Evolutionary conservation across 139 green algal species (phyloP).

Genomic region (Chlorella vulgaris): DNA sequence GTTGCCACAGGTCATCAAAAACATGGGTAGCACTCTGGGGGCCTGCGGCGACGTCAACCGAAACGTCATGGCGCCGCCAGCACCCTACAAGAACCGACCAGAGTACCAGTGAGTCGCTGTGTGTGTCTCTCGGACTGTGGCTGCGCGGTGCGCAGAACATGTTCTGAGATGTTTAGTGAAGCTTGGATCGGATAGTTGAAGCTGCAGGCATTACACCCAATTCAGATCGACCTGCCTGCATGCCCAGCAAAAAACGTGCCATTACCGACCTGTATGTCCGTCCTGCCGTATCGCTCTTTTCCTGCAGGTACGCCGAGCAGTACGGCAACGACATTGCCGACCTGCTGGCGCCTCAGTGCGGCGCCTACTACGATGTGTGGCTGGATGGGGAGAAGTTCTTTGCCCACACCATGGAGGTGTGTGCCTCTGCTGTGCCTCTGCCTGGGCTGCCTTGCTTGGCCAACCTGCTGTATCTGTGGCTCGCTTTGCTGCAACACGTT

Average conservation of each 20-base stretch:
- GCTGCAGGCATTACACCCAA: neutral
- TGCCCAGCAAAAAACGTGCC: too few relatives aligned
- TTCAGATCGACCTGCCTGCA: neutral
- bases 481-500: too few relatives aligned
- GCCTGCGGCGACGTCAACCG: conserved; percentile 98
- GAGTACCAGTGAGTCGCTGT: conserved; percentile 75
- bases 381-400: conserved; percentile 99
- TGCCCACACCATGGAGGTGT: conserved; percentile 81
- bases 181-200: too few relatives aligned
- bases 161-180: too few relatives aligned
- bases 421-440: neutral
- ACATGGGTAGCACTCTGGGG: conserved; percentile 97
- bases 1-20: conserved; percentile 96
- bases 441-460: neutral
- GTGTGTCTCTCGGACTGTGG: neutral
- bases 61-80: conserved; percentile 88
- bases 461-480: neutral
- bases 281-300: neutral
- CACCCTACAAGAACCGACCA: conserved; percentile 80
- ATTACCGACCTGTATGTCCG: neutral
- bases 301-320: conserved; percentile 37
- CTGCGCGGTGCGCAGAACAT: too few relatives aligned
- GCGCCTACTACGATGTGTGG: conserved; percentile 99
- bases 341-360: conserved; percentile 89
- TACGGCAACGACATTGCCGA: conserved; percentile 79